Evolutionary conservation across 495 filamentous ascomycete species (phyloP).

Genomic region (Polyplosphaeria fusca): DNA sequence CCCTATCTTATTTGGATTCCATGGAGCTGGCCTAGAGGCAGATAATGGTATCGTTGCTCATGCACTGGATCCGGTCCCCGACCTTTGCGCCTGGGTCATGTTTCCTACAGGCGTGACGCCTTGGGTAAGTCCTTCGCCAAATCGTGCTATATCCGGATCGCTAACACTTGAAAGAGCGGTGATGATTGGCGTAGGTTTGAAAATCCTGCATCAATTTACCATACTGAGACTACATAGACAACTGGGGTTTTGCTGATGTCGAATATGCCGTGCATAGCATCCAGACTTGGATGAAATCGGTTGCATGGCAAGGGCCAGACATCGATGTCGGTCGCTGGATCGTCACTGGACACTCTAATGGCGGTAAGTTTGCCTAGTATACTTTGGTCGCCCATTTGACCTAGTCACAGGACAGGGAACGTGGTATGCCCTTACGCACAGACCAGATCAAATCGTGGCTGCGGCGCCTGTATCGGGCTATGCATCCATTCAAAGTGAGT

Average conservation of each 20-base stretch:
- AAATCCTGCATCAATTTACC: neutral
- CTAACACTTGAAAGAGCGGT: too few species aligned
- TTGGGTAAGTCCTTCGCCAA: too few species aligned
- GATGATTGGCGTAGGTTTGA: constrained; percentile 59
- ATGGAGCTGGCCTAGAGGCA: constrained; percentile 59
- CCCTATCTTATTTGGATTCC: constrained; percentile 51
- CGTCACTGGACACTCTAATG: constrained; percentile 58
- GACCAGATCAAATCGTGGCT: constrained; percentile 56
- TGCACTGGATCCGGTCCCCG: constrained; percentile 49
- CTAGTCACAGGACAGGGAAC: constrained; percentile 46
- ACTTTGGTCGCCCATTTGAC: neutral
- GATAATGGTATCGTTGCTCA: constrained; percentile 47
- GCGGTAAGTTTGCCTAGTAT: constrained; percentile 37
- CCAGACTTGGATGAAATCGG: constrained; percentile 49
- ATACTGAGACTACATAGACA: constrained; percentile 42
- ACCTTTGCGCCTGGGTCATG: constrained; percentile 56
- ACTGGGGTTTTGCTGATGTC: constrained; percentile 57
- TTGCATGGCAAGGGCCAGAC: constrained; percentile 49
- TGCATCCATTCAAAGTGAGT: constrained; percentile 56
- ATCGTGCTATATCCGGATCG: too few species aligned
- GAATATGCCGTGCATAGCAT: constrained; percentile 53
- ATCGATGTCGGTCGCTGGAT: constrained; percentile 52
- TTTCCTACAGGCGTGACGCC: constrained; percentile 58
- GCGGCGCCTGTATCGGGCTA: constrained; percentile 58
- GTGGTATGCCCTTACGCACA: constrained; percentile 58